Conservation (phyloP, 2,329 filamentous ascomycete genomes). For the Epichloe typhina region DNA sequence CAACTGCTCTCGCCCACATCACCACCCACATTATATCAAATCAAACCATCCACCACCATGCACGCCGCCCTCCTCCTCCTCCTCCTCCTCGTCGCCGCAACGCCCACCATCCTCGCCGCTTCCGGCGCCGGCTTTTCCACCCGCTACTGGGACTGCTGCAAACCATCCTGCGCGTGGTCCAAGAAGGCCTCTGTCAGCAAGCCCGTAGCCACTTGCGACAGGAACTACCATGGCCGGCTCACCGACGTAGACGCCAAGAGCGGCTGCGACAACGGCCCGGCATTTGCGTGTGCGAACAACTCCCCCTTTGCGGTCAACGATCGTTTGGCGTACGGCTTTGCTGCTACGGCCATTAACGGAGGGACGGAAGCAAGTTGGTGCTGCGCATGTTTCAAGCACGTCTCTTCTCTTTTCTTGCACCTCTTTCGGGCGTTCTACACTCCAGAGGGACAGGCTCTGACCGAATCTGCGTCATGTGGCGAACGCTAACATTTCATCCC, state of each 20-base stretch:
- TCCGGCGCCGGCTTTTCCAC: slow-evolving; percentile 16
- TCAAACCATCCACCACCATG: not conserved
- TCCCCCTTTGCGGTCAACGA: slow-evolving; percentile 49
- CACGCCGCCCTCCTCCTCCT: slow-evolving; percentile 6
- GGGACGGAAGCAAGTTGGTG: slow-evolving; percentile 49
- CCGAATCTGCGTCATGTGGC: too few species aligned
- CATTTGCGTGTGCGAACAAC: slow-evolving; percentile 50
- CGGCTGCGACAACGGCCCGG: slow-evolving; percentile 43
- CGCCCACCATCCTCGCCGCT: slow-evolving; percentile 13
- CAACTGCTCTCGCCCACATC: not conserved
- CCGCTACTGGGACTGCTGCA: slow-evolving; percentile 55
- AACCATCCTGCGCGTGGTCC: slow-evolving; percentile 51
- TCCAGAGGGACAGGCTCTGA: too few species aligned
- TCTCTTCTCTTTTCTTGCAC: not conserved
- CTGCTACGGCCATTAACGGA: slow-evolving; percentile 43
- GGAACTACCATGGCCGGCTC: slow-evolving; percentile 36
- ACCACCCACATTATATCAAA: not conserved
- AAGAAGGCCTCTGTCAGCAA: slow-evolving; percentile 38
- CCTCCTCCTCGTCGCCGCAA: slow-evolving; percentile 4
- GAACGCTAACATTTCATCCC: not conserved
- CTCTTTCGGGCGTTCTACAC: not conserved
- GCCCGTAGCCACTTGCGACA: slow-evolving; percentile 41
- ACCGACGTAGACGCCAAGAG: slow-evolving; percentile 32
- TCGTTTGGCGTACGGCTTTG: slow-evolving; percentile 48
- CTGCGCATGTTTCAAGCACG: slow-evolving; percentile 48